These are phyloP conservation scores for Schwanniomyces pseudopolymorphus DNA, from an alignment of 805 yeast genomes.

Conservation along the genomic window DNA sequence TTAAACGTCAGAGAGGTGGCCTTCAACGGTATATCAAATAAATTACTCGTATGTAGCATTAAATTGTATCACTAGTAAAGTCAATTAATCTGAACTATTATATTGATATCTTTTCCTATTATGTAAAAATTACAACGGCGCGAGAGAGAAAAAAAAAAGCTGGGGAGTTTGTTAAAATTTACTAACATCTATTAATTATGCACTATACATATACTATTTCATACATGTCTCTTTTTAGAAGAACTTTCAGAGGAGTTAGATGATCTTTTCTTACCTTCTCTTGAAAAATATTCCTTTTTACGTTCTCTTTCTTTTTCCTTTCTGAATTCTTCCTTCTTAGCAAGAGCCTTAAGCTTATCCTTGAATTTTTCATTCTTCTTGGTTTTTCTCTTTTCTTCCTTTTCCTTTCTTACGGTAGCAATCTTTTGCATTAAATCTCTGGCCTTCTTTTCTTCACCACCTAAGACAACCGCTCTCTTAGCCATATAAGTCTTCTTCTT, in stretches of 20 bases:
- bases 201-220: constrained; percentile 6
- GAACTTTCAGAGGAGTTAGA: constrained; percentile 31
- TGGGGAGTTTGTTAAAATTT: background rate
- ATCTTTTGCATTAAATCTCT: constrained; percentile 85
- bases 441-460: constrained; percentile 92
- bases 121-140: background rate
- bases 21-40: constrained; percentile 35
- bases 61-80: background rate
- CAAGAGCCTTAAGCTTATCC: constrained; percentile 70
- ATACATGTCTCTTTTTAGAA: constrained; percentile 31
- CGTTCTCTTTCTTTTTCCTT: constrained; percentile 76
- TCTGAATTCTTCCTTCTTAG: constrained; percentile 69
- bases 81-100: background rate
- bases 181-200: background rate
- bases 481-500: constrained; percentile 74
- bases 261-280: constrained; percentile 64
- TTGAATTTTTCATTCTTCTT: constrained; percentile 76
- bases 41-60: background rate
- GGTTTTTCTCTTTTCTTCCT: constrained; percentile 71
- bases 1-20: constrained; percentile 39
- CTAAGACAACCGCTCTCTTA: constrained; percentile 91
- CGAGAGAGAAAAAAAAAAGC: background rate
- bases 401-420: constrained; percentile 79
- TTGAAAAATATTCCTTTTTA: constrained; percentile 82
- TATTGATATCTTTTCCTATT: background rate